These are phyloP conservation scores for Fraxinus angustifolia DNA, from an alignment of 305 asterid species.

Conservation along the genomic window DNA sequence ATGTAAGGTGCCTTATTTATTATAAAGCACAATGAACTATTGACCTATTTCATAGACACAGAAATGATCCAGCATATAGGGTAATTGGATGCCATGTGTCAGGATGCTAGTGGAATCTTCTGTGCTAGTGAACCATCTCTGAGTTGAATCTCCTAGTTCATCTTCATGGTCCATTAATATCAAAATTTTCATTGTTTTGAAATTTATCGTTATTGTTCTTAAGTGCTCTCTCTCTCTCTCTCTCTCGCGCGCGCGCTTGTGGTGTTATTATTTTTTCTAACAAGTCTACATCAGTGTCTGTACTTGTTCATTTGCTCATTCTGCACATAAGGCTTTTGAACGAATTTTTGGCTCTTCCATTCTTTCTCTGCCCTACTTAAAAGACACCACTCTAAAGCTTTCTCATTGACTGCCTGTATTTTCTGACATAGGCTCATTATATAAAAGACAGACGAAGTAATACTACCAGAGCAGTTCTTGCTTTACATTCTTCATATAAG, in stretches of 20 bases:
- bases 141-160: not conserved
- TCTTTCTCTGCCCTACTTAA: constrained; percentile 2
- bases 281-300: constrained; percentile 1
- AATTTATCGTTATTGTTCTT: not conserved
- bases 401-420: constrained; percentile 9
- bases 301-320: constrained; percentile 7
- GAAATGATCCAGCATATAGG: not conserved
- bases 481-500: constrained; percentile 67
- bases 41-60: not conserved
- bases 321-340: not conserved
- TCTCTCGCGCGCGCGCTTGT: no score
- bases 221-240: not conserved
- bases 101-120: not conserved
- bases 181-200: not conserved
- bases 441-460: constrained; percentile 77
- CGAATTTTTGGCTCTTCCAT: not conserved
- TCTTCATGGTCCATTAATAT: not conserved
- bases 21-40: not conserved
- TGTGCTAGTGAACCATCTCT: not conserved
- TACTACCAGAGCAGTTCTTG: constrained; percentile 82
- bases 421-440: constrained; percentile 67
- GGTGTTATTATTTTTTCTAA: not conserved
- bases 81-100: not conserved
- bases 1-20: not conserved
- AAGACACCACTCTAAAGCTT: not conserved